Evolutionary conservation across 2,329 filamentous ascomycete genomes (phyloP).

Genomic region (Alternaria arborescens): DNA sequence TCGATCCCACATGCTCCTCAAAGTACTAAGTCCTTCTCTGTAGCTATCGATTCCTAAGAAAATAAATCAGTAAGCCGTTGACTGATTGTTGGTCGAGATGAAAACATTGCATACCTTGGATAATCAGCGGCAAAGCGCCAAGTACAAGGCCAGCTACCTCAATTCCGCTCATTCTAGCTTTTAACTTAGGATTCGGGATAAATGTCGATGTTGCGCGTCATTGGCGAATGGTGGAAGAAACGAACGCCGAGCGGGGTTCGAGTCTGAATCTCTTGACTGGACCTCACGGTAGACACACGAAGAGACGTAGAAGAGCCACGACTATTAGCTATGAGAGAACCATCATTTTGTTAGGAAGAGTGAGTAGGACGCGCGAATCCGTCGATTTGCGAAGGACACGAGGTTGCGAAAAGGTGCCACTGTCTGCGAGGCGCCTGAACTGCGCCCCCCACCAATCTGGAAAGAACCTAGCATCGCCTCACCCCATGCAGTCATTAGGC

Average conservation of each 20-base stretch:
- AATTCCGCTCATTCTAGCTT: slow-evolving; percentile 39
- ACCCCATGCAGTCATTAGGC: slow-evolving; percentile 5
- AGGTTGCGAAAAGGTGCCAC: slow-evolving; percentile 4
- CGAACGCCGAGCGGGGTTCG: slow-evolving; percentile 19
- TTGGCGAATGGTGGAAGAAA: slow-evolving; percentile 9
- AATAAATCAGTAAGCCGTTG: slow-evolving; percentile 2
- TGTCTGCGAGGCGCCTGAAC: slow-evolving; percentile 12
- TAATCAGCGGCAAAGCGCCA: slow-evolving; percentile 51
- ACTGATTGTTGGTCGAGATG: not conserved
- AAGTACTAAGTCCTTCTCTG: slow-evolving; percentile 51
- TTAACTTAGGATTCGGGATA: not conserved
- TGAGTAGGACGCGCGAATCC: not conserved
- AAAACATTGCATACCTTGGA: slow-evolving; percentile 36
- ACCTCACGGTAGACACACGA: slow-evolving; percentile 8
- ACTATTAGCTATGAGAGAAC: not conserved
- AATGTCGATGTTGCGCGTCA: slow-evolving; percentile 10
- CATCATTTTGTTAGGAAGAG: not conserved
- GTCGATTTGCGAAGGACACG: slow-evolving; percentile 3
- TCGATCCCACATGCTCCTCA: slow-evolving; percentile 51
- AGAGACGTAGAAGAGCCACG: not conserved
- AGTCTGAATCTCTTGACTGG: not conserved
- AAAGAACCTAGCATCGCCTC: slow-evolving; percentile 16
- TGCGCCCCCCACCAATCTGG: slow-evolving; percentile 19
- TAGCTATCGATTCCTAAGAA: slow-evolving; percentile 47
- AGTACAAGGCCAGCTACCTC: slow-evolving; percentile 47